Evolutionary conservation across 2,329 filamentous ascomycete genomes (phyloP).

Genomic region (Malbranchea cinnamomea): DNA sequence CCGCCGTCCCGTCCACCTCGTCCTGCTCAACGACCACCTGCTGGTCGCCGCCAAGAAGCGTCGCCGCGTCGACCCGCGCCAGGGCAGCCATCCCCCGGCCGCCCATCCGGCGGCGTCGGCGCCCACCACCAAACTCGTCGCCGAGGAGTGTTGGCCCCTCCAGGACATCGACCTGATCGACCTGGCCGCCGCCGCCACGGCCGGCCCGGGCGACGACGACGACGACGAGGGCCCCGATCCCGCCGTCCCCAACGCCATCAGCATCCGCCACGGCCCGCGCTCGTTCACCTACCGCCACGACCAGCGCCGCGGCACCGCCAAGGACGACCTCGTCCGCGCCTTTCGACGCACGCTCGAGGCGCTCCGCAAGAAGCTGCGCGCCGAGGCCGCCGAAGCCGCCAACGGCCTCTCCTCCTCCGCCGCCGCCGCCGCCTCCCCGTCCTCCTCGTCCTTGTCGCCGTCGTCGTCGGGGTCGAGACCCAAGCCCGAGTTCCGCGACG

Average conservation of each 20-base stretch:
- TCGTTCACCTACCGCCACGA: slow-evolving; percentile 91
- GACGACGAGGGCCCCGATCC: slow-evolving; percentile 27
- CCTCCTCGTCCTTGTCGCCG: slow-evolving; percentile 46
- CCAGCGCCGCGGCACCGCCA: slow-evolving; percentile 63
- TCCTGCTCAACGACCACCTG: slow-evolving; percentile 86
- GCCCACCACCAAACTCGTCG: slow-evolving; percentile 79
- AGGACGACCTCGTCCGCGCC: slow-evolving; percentile 66
- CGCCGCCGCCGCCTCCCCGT: slow-evolving; percentile 64
- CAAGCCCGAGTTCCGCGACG: slow-evolving; percentile 67
- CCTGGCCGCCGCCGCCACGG: slow-evolving; percentile 43
- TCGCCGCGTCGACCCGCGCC: slow-evolving; percentile 58
- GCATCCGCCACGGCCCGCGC: slow-evolving; percentile 75
- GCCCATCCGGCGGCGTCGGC: too few species aligned
- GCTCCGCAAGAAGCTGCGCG: slow-evolving; percentile 67
- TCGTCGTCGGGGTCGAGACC: too few species aligned
- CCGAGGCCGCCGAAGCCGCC: slow-evolving; percentile 75
- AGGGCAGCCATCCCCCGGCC: slow-evolving; percentile 27
- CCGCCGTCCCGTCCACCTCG: slow-evolving; percentile 73
- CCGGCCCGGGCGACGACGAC: slow-evolving; percentile 23
- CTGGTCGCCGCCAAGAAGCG: slow-evolving; percentile 87
- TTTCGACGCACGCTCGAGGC: slow-evolving; percentile 90
- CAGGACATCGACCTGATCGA: slow-evolving; percentile 88
- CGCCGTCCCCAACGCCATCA: slow-evolving; percentile 67
- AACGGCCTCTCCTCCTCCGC: slow-evolving; percentile 75
- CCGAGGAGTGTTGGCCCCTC: slow-evolving; percentile 86